Evolutionary conservation across 192 early-diverging fungal species (phyloP).

Genomic region (Coemansia sp.): DNA sequence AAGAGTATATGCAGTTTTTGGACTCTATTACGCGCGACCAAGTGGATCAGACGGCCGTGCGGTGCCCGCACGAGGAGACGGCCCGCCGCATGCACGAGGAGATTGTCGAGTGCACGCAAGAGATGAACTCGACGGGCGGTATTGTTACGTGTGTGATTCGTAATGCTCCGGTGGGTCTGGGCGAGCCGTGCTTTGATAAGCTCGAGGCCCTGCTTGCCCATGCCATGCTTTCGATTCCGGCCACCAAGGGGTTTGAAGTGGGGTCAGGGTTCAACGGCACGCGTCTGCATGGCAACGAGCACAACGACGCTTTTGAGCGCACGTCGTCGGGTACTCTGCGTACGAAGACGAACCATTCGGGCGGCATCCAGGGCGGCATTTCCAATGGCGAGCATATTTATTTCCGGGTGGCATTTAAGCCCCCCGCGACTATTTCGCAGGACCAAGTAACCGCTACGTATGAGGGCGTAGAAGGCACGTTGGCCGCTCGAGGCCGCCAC

Average conservation of each 20-base stretch:
- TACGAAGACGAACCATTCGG: slow-evolving; percentile 91
- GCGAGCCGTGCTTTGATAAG: slow-evolving; percentile 99
- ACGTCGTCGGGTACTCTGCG: slow-evolving; percentile 66
- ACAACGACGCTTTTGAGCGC: slow-evolving; percentile 90
- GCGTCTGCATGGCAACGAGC: slow-evolving; percentile 78
- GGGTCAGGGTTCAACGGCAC: slow-evolving; percentile 92
- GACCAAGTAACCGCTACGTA: slow-evolving; percentile 88
- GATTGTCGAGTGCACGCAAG: slow-evolving; percentile 76
- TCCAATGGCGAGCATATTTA: slow-evolving; percentile 94
- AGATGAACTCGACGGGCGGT: slow-evolving; percentile 92
- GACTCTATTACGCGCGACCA: slow-evolving; percentile 66
- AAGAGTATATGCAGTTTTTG: slow-evolving; percentile 66
- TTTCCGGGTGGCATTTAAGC: slow-evolving; percentile 98
- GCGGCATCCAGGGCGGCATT: slow-evolving; percentile 97
- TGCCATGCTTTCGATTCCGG: slow-evolving; percentile 98
- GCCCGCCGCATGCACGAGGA: slow-evolving; percentile 83
- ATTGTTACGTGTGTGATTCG: slow-evolving; percentile 95
- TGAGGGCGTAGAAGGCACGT: slow-evolving; percentile 72
- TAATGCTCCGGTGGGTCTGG: slow-evolving; percentile 85
- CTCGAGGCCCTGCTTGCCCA: slow-evolving; percentile 94
- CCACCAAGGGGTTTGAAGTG: slow-evolving; percentile 98
- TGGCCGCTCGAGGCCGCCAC: slow-evolving; percentile 92
- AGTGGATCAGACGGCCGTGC: slow-evolving; percentile 82
- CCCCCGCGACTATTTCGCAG: slow-evolving; percentile 92
- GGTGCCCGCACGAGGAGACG: slow-evolving; percentile 79